phyloP scores from a whole-genome alignment of 129 eudicot species.

The Flaveria robusta region DNA sequence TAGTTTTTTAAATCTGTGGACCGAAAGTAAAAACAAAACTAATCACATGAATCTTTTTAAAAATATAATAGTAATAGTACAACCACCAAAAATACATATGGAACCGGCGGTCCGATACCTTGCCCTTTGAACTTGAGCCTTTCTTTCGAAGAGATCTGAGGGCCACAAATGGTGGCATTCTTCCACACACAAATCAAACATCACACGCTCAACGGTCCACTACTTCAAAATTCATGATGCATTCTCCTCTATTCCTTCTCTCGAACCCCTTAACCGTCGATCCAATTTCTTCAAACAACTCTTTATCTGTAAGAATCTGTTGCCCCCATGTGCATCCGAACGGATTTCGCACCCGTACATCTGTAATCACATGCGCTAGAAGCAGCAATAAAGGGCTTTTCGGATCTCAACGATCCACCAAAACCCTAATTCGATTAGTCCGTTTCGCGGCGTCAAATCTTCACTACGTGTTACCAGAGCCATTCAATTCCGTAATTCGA shows the following conservation, averaged over 20 bases:
- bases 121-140: slow-evolving; percentile 12
- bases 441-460: slow-evolving; percentile 38
- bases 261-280: slow-evolving; percentile 4
- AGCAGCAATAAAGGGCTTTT: slow-evolving; percentile 15
- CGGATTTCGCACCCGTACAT: slow-evolving; percentile 6
- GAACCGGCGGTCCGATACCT: slow-evolving; percentile 16
- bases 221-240: slow-evolving; percentile 20
- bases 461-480: slow-evolving; percentile 34
- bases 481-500: slow-evolving; percentile 28
- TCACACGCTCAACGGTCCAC: slow-evolving; percentile 20
- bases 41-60: too few relatives aligned
- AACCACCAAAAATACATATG: slow-evolving; percentile 21
- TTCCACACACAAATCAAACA: background rate
- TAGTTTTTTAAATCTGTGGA: too few relatives aligned
- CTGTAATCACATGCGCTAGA: slow-evolving; percentile 33
- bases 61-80: too few relatives aligned
- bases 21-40: too few relatives aligned
- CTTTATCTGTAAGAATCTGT: background rate
- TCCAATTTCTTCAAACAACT: slow-evolving; percentile 29
- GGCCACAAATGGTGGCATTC: slow-evolving; percentile 37
- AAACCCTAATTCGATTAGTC: slow-evolving; percentile 35
- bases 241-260: slow-evolving; percentile 18
- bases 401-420: slow-evolving; percentile 30
- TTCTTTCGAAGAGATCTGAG: slow-evolving; percentile 1
- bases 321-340: slow-evolving; percentile 11